Conservation (phyloP, 768 basidiomycete species). For the Calocybe gangraenosa region DNA sequence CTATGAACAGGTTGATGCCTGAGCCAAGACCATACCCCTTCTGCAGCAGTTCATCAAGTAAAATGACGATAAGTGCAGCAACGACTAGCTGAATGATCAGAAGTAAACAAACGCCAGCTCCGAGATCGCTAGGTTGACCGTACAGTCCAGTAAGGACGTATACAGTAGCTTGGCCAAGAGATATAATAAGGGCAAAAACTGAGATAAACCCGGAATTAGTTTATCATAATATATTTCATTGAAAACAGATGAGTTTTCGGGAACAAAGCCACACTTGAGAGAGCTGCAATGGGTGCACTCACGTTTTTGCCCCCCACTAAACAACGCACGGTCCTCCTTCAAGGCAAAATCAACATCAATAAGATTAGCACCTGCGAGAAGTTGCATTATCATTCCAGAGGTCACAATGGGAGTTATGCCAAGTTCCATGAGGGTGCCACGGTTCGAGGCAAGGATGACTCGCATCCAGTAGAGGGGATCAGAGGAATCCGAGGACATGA, state of each 20-base stretch:
- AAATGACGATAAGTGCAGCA: conserved; percentile 93
- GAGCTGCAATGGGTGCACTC: conserved; percentile 25
- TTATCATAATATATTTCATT: no score
- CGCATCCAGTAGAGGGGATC: conserved; percentile 99
- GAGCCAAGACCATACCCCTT: conserved; percentile 99
- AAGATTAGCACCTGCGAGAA: conserved; percentile 94
- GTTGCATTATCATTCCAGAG: conserved; percentile 99
- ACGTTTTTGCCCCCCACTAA: conserved; percentile 97
- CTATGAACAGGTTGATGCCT: conserved; percentile 98
- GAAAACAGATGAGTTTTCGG: no score
- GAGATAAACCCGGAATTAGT: no score
- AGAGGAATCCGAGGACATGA: conserved; percentile 99
- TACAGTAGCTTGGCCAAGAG: conserved; percentile 94
- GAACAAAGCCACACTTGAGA: no score
- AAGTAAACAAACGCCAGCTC: conserved; percentile 94
- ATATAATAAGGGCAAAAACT: conserved; percentile 97
- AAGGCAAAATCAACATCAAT: conserved; percentile 96
- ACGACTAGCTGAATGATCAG: conserved; percentile 95
- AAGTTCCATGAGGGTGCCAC: conserved; percentile 98
- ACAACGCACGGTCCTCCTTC: conserved; percentile 95
- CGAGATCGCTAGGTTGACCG: conserved; percentile 88
- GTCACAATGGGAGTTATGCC: conserved; percentile 98
- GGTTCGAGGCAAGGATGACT: conserved; percentile 97
- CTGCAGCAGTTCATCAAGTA: conserved; percentile 97
- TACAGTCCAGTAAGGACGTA: conserved; percentile 97